Evolutionary conservation across 1,284 basidiomycete species (phyloP), one percentile per base, ranked within the genome.

Genomic region (Cystobasidium pallidum): DNA sequence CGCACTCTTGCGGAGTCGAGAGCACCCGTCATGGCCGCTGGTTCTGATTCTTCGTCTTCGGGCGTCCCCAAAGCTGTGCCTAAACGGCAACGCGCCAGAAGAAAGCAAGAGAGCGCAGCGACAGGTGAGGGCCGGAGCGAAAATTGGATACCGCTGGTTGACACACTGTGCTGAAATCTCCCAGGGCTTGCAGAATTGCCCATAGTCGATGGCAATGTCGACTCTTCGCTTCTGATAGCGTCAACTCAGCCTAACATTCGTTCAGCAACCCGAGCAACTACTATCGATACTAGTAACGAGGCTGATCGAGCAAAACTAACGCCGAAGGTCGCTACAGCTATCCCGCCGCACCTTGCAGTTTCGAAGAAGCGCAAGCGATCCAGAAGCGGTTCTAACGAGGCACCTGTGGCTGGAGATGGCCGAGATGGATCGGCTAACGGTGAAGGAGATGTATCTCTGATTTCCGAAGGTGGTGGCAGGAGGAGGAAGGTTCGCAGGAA

Each of bases 291-390:
- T 51, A 4, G 7, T 26, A 17, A 6, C 3, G 21, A 24, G 26
- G 49, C 49, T 51, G 49, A 51, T 51, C 49, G 49, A 7, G 49
- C 21, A 51, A 51, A 51, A 6, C 21, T 24, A 51, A 6, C 24
- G 24, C 24, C 21, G 21, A 51, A 28, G 8, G 7, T 51, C 24
- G 7, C 11, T 51, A 24, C 49, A 6, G 49, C 49, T 24, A 24
- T 51, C 24, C 49, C 49, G 6, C 49, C 49, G 8, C 49, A 51
- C 17, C 21, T 51, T 10, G 49, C 26, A 7, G 21, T 11, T 2
- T 51, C 49, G 24, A 51, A 26, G 21, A 51, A 51, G 49, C 49
- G 49, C 49, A 51, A 51, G 49, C 49, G 49, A 26, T 3, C 21
- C 26, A 10, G 21, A 3, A 51, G 21, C 7, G 21, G 8, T 26